Conservation (phyloP, 192 early-diverging fungal genomes). For the Allomyces macrogynus region DNA sequence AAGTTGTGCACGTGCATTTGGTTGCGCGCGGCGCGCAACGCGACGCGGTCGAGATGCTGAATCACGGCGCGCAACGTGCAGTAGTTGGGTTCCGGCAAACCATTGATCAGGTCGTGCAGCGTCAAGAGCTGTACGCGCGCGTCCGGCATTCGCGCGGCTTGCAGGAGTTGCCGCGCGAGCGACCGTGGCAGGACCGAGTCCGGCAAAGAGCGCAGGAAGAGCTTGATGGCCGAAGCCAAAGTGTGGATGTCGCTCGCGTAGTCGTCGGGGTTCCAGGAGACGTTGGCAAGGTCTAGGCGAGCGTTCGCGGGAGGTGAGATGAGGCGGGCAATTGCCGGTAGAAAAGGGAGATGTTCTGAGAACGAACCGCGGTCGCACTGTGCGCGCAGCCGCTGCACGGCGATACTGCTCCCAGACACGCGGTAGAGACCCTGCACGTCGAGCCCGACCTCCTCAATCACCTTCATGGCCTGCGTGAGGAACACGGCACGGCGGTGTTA, state of each 20-base stretch:
- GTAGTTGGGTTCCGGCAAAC: constrained; percentile 61
- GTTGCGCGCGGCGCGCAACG: constrained; percentile 25
- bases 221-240: constrained; percentile 66
- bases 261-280: constrained; percentile 27
- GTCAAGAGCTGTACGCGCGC: constrained; percentile 30
- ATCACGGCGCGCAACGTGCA: constrained; percentile 61
- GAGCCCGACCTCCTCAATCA: constrained; percentile 55
- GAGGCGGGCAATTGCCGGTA: background rate
- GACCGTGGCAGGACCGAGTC: constrained; percentile 57
- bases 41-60: constrained; percentile 33
- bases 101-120: constrained; percentile 54
- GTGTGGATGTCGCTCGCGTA: constrained; percentile 56
- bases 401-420: constrained; percentile 54
- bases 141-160: constrained; percentile 33
- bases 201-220: constrained; percentile 88
- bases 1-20: constrained; percentile 77
- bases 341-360: background rate
- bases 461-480: constrained; percentile 55
- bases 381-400: constrained; percentile 48
- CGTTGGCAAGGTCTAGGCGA: background rate
- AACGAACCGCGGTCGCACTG: constrained; percentile 49
- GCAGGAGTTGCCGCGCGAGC: constrained; percentile 9
- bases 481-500: constrained; percentile 43
- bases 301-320: background rate
- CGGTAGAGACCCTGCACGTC: constrained; percentile 76